These are phyloP conservation scores for Blastobotrys robertii DNA, from an alignment of 805 yeast genomes.

Conservation along the genomic window DNA sequence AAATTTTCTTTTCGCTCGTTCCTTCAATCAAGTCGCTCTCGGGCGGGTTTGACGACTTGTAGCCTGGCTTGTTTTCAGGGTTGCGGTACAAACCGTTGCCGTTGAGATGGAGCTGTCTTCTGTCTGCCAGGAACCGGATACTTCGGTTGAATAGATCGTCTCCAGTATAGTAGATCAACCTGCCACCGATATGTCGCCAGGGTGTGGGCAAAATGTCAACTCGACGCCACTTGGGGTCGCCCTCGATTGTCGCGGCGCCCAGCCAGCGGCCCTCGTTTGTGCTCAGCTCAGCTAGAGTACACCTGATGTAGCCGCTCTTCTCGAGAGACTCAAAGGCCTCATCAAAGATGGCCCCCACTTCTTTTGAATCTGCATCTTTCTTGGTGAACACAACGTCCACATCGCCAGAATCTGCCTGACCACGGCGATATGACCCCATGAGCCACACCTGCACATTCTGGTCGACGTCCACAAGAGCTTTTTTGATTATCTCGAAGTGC, in stretches of 20 bases:
- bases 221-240: constrained; percentile 35
- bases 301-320: constrained; percentile 29
- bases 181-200: constrained; percentile 37
- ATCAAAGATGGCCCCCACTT: constrained; percentile 16
- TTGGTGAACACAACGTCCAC: constrained; percentile 41
- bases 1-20: constrained; percentile 36
- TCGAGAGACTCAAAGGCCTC: constrained; percentile 21
- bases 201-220: constrained; percentile 43
- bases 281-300: constrained; percentile 21
- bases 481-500: constrained; percentile 31
- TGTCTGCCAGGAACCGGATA: constrained; percentile 35
- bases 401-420: constrained; percentile 38
- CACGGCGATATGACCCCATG: constrained; percentile 47
- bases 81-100: constrained; percentile 35
- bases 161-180: constrained; percentile 46
- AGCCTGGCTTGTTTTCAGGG: not conserved
- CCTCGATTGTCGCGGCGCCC: constrained; percentile 25
- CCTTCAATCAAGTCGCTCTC: constrained; percentile 31
- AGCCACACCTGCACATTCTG: constrained; percentile 28
- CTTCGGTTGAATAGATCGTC: constrained; percentile 42
- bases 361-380: constrained; percentile 21
- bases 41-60: constrained; percentile 1
- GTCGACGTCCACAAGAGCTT: constrained; percentile 26
- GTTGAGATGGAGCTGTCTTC: constrained; percentile 32
- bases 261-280: constrained; percentile 22